Evolutionary conservation across 179 eudicot species (phyloP), one percentile per base, ranked within the genome.

Genomic region (Beta macrorhiza): DNA sequence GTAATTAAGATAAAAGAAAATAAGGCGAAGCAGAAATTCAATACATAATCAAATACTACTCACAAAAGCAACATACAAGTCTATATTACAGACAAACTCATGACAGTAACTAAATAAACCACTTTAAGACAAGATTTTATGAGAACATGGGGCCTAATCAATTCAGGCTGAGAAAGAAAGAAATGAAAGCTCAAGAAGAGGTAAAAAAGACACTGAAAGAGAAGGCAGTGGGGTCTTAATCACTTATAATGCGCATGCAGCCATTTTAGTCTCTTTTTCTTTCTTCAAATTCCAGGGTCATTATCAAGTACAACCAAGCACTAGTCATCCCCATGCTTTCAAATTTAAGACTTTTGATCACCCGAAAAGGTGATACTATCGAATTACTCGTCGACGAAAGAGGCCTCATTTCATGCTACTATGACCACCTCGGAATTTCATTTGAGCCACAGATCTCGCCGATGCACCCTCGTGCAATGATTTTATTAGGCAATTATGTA

Each of bases 241-340:
- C 47, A 87, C 81, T 88, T 82, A 49, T 49, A 88, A 75, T 82
- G 84, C 89, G 90, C 91, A 87, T 90, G 93, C 92, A 52, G 80
- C 72, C 74, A 81, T 58, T 53, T 67, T 67, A 70, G 74, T 51
- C 61, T 61, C 14, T 55, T 55, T 32, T 64, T 25, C 25, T 29
- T 74, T 42, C 80, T 80, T 83, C 80, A 82, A 79, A 79, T 62
- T 65, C 61, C 63, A 80, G 75, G 82, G 85, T 74, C 87, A 78
- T 86, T 84, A 77, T 80, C 81, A 84, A 81, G 81, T 89, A 77
- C 78, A 57, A 77, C 53, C 76, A 45, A 63, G 82, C 84, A 78
- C 83, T 61, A 78, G 53, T 61, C 67, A 55, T 71, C 53, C 71
- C 78, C 88, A 85, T 82, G 82, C 83, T 72, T 78, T 77, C 72